phyloP scores from a whole-genome alignment of 2,329 filamentous ascomycete species.

The Epichloe hybrida region DNA sequence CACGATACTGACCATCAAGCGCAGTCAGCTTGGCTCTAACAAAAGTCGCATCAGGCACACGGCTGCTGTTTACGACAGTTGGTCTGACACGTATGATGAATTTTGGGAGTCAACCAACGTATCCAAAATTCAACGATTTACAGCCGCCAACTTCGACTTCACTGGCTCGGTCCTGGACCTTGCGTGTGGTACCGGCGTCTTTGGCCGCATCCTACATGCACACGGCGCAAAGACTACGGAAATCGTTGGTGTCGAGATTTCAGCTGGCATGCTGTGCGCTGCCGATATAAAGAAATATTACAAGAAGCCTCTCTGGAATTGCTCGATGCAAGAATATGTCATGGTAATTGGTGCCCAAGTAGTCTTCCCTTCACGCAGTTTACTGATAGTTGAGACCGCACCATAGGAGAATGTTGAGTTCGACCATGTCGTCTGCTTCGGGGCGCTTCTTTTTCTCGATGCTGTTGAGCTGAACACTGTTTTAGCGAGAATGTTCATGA shows the following conservation, averaged over 20 bases:
- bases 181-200: background rate
- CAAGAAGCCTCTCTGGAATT: background rate
- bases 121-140: background rate
- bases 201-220: background rate
- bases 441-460: background rate
- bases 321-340: background rate
- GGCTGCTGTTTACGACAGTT: background rate
- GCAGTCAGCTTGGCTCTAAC: background rate
- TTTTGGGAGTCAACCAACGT: background rate
- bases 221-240: background rate
- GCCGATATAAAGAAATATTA: background rate
- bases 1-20: background rate
- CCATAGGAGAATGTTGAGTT: background rate
- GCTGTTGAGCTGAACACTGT: background rate
- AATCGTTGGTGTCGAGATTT: background rate
- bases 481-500: background rate
- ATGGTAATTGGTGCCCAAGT: background rate
- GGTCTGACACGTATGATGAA: background rate
- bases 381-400: background rate
- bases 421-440: background rate
- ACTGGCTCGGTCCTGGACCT: background rate
- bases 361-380: no score
- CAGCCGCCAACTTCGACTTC: background rate
- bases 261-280: background rate
- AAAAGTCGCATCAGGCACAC: background rate